phyloP scores from a whole-genome alignment of 495 filamentous ascomycete genomes.

The Penicillium canariense region DNA sequence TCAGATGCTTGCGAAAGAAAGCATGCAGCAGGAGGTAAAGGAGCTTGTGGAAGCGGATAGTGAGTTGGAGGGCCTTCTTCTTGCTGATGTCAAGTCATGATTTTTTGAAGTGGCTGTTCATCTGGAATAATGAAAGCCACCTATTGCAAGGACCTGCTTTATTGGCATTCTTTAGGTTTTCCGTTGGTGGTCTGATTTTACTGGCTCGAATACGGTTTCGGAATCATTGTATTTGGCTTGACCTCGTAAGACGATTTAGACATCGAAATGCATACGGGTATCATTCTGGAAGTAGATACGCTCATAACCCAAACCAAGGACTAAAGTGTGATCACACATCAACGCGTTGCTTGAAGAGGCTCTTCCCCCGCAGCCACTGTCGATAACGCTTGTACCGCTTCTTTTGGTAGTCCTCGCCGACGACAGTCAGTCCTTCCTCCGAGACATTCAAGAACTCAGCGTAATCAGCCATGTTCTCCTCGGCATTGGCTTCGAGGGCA shows the following conservation, averaged over 20 bases:
- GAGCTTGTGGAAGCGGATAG: slow-evolving; percentile 38
- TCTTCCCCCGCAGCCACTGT: slow-evolving; percentile 91
- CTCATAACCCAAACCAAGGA: slow-evolving; percentile 11
- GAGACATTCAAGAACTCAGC: slow-evolving; percentile 69
- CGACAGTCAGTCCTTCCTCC: slow-evolving; percentile 85
- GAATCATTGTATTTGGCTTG: neutral
- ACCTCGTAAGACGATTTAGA: neutral
- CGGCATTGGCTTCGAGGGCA: slow-evolving; percentile 39
- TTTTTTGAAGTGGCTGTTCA: too few species aligned
- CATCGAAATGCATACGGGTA: slow-evolving; percentile 17
- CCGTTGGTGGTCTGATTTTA: too few species aligned
- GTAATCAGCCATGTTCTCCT: slow-evolving; percentile 74
- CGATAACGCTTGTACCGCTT: slow-evolving; percentile 94
- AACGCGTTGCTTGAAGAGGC: slow-evolving; percentile 85
- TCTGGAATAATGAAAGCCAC: too few species aligned
- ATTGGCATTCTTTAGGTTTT: too few species aligned
- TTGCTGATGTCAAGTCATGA: slow-evolving; percentile 11
- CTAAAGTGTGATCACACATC: slow-evolving; percentile 44
- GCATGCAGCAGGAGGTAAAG: slow-evolving; percentile 32
- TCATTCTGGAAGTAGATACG: slow-evolving; percentile 17
- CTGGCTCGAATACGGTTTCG: neutral
- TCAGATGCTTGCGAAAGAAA: slow-evolving; percentile 25
- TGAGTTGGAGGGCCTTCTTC: slow-evolving; percentile 29
- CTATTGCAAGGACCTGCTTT: too few species aligned
- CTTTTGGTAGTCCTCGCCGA: slow-evolving; percentile 76